A percentile compares a stretch with the other conserved stretches of the same genome.
These are phyloP conservation scores for Clitoria ternatea DNA, from an alignment of 306 rosid genomes.

Conservation along the genomic window DNA sequence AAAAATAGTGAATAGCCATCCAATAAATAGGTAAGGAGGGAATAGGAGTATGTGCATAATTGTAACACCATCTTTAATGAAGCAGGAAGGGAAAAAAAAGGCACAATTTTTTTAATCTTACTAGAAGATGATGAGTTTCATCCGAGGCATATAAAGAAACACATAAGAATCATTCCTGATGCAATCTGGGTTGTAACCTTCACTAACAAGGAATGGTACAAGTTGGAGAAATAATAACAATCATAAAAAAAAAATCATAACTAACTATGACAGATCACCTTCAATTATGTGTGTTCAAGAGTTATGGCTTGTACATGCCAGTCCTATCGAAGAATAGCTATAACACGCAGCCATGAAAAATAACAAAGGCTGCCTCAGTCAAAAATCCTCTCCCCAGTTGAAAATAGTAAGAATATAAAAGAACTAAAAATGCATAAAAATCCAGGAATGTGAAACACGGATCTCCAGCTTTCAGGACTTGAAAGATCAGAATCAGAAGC, in stretches of 20 bases:
- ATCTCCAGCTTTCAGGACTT: constrained; percentile 82
- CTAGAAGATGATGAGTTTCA: constrained; percentile 11
- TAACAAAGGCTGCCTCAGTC: constrained; percentile 51
- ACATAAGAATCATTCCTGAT: neutral
- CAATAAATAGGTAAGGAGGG: neutral
- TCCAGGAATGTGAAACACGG: constrained; percentile 82
- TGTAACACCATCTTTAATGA: neutral
- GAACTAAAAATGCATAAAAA: constrained; percentile 80
- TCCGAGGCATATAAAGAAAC: constrained; percentile 17
- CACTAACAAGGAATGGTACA: constrained; percentile 33
- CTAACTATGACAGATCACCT: constrained; percentile 1
- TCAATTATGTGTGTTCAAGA: neutral
- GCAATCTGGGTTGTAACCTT: neutral
- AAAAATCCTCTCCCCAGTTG: constrained; percentile 95
- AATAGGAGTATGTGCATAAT: neutral
- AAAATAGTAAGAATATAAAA: constrained; percentile 61
- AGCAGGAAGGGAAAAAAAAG: neutral
- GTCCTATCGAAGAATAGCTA: too few species aligned
- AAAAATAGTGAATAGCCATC: neutral
- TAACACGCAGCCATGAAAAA: constrained; percentile 14
- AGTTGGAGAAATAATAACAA: constrained; percentile 13
- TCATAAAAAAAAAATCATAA: neutral
- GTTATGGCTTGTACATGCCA: constrained; percentile 17
- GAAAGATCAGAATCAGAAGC: constrained; percentile 69
- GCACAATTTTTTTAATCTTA: neutral